These are phyloP conservation scores for Rosa lucieae DNA, from an alignment of 306 rosid species.

Conservation along the genomic window DNA sequence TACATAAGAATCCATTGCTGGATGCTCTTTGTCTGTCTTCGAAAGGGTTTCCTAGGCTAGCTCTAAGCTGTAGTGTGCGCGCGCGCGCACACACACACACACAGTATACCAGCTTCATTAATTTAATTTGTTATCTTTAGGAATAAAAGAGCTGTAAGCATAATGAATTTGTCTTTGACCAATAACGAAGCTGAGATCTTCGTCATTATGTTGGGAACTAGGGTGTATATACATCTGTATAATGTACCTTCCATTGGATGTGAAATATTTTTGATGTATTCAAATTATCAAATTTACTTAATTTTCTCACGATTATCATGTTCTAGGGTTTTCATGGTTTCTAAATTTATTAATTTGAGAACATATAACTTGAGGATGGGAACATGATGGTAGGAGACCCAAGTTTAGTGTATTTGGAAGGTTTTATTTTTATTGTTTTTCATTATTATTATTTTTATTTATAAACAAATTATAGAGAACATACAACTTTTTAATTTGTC, in stretches of 20 bases:
- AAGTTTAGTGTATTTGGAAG: too few species aligned
- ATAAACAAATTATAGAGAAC: too few species aligned
- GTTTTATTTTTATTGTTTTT: too few species aligned
- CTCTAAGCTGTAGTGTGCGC: constrained; percentile 27
- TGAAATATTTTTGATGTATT: neutral
- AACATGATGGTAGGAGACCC: too few species aligned
- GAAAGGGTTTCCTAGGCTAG: constrained; percentile 6
- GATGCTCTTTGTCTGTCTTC: constrained; percentile 34
- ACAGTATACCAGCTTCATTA: neutral
- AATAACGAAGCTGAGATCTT: neutral
- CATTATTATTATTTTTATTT: too few species aligned
- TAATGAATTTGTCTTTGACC: neutral
- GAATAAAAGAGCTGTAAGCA: neutral
- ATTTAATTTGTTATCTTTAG: neutral
- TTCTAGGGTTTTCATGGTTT: neutral
- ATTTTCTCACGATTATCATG: neutral
- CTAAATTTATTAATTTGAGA: neutral
- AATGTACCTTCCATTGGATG: neutral
- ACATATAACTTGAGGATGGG: neutral
- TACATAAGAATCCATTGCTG: constrained; percentile 1
- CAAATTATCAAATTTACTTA: neutral
- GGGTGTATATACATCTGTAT: neutral
- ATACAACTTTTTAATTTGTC: too few species aligned
- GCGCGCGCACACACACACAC: too few species aligned
- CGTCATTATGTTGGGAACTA: neutral